These are phyloP conservation scores for Metarhizium brunneum DNA, from an alignment of 2,329 filamentous ascomycete genomes.

Conservation along the genomic window DNA sequence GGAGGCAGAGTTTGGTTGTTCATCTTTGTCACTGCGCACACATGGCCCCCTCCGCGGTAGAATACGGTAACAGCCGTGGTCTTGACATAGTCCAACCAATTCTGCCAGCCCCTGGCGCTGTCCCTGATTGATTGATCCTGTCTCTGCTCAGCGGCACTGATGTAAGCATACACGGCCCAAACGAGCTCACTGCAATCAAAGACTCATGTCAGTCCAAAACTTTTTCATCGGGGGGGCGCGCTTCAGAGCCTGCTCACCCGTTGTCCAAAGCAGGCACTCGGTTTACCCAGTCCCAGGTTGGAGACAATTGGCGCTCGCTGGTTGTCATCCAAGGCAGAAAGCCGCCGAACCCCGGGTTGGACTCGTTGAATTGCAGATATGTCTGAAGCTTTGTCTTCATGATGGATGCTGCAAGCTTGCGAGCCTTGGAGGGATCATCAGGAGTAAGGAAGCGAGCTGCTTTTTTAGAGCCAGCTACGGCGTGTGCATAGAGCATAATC, in stretches of 20 bases:
- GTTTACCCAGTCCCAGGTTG: constrained; percentile 27
- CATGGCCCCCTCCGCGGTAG: constrained; percentile 25
- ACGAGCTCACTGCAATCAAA: constrained; percentile 24
- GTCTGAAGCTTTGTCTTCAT: constrained; percentile 28
- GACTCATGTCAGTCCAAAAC: neutral
- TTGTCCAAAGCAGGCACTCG: constrained; percentile 31
- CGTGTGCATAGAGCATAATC: constrained; percentile 33
- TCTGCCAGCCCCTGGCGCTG: constrained; percentile 26
- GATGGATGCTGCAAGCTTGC: constrained; percentile 23
- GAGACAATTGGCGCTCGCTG: constrained; percentile 18
- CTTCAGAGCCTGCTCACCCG: constrained; percentile 16
- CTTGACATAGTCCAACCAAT: constrained; percentile 30
- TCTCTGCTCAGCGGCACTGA: constrained; percentile 25
- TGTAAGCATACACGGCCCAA: constrained; percentile 32
- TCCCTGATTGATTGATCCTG: constrained; percentile 12
- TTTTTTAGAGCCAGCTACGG: constrained; percentile 25
- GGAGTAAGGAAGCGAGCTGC: constrained; percentile 31
- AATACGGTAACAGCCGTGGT: constrained; percentile 27
- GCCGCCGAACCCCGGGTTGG: constrained; percentile 30
- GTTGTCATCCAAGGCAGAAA: constrained; percentile 30
- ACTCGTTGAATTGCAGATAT: constrained; percentile 30
- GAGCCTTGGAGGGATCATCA: constrained; percentile 19
- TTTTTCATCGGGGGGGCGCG: no score
- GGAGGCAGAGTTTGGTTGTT: constrained; percentile 23
- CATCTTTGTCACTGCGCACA: constrained; percentile 29